Evolutionary conservation across 108 stramenopile genomes (phyloP), one percentile per base, ranked within the genome.

Genomic region (Seminavis robusta): DNA sequence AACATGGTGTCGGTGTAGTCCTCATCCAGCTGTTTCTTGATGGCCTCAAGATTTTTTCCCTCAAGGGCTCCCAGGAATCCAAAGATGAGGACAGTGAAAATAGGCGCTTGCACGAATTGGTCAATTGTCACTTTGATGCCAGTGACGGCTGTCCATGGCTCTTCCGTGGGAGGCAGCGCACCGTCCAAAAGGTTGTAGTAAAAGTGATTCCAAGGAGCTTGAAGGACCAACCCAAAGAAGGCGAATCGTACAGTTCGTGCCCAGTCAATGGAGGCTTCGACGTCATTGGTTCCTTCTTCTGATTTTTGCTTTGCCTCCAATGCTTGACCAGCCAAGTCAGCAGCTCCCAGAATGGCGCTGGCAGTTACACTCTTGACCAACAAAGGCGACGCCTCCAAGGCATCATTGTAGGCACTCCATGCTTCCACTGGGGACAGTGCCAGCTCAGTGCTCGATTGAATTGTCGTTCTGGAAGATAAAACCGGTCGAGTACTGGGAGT

Each of bases 201-300:
- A 56, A 75, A 94, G 63, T 96, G 92, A 69, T 89, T 91, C 86
- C 90, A 91, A 0, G 93, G 95, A n/a, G 95, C 95, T 60, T 94
- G 93, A 4, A 96, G 57, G 41, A 91, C 74, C 8, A 96, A 72
- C 13, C 95, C 95, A 42, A 96, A 94, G 49, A 93, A 75, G 27
- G 91, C 80, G 61, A 92, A 96, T 9, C 95, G 80, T 0, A 53
- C 54, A 16, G 81, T 67, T 38, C 95, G 80, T 5, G 69, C 80
- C 29, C 77, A 38, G 63, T 90, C 88, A 9, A 79, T 57, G 1
- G 13, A 17, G 3, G 15, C 23, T 5, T 59, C 52, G 16, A 21
- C 8, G 26, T 4, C 30, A 57, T 47, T 51, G n/a, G n/a, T n/a
- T 19, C 71, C 47, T 2, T 24, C 27, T 9, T 15, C 27, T 3